Conservation (phyloP, 257 asterid species). For the Solanum chilense region DNA sequence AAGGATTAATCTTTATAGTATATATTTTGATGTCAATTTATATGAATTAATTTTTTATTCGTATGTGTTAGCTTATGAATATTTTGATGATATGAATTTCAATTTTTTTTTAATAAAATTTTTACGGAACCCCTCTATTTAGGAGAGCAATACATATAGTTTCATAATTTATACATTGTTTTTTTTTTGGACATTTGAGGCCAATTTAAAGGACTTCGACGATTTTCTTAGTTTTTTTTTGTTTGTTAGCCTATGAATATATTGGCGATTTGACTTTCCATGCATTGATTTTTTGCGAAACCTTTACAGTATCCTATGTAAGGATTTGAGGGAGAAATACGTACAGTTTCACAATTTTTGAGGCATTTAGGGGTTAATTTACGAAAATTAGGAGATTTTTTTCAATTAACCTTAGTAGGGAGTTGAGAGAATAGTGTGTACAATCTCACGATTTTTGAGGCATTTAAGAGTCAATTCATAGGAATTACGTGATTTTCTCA, state of each 20-base stretch:
- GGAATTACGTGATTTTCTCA: neutral
- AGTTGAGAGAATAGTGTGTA: neutral
- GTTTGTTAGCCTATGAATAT: neutral
- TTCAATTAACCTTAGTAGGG: neutral
- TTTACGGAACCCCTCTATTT: no score
- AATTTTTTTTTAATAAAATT: rapidly evolving
- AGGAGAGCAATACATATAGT: neutral
- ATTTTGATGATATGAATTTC: neutral
- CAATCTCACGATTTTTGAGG: neutral
- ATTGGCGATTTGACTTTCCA: neutral
- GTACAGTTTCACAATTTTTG: neutral
- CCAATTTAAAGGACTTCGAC: no score
- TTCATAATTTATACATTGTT: neutral
- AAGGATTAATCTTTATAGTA: no score
- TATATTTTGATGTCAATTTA: neutral
- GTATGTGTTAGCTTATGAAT: neutral
- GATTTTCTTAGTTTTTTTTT: no score
- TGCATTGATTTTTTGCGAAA: no score
- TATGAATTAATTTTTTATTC: no score
- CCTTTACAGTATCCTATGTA: rapidly evolving
- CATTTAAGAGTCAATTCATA: neutral
- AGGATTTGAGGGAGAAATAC: neutral
- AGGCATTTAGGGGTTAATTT: neutral
- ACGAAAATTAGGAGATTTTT: no score
- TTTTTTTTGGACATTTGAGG: neutral